These are phyloP conservation scores for Cordyceps tenuipes DNA, from an alignment of 2,329 filamentous ascomycete genomes.

Conservation along the genomic window DNA sequence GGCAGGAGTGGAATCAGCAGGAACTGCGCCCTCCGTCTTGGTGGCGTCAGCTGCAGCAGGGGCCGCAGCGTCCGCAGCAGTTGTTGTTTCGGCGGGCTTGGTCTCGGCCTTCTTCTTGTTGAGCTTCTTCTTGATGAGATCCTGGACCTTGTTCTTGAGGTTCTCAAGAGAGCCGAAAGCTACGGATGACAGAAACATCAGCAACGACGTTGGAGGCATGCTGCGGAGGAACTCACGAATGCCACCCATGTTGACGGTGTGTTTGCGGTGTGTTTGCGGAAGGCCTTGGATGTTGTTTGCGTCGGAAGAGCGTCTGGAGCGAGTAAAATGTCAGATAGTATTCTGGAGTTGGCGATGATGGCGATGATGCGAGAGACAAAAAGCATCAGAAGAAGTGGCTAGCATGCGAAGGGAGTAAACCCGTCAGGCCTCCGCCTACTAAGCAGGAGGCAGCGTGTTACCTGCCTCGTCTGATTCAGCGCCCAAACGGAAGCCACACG, in stretches of 20 bases:
- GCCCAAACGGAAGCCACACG: constrained; percentile 1
- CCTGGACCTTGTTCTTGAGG: constrained; percentile 48
- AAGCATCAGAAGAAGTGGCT: background rate
- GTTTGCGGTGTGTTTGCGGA: background rate
- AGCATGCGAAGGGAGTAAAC: background rate
- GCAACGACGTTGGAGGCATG: background rate
- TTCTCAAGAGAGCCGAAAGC: constrained; percentile 44
- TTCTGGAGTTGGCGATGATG: constrained; percentile 3
- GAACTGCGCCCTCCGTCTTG: constrained; percentile 15
- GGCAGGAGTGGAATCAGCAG: constrained; percentile 20
- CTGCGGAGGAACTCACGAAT: constrained; percentile 35
- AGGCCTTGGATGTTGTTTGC: background rate
- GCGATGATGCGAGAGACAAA: constrained; percentile 4
- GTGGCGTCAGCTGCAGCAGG: constrained; percentile 18
- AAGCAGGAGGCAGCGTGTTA: constrained; percentile 7
- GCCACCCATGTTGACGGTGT: constrained; percentile 37
- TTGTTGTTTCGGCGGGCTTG: constrained; percentile 16
- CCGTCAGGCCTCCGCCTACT: background rate
- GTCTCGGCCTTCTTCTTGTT: constrained; percentile 23
- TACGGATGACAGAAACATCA: constrained; percentile 18
- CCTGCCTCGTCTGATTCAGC: background rate
- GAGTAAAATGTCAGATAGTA: constrained; percentile 8
- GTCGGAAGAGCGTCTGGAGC: constrained; percentile 15
- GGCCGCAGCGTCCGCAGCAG: constrained; percentile 12
- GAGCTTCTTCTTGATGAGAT: constrained; percentile 41